Evolutionary conservation across 306 rosid species (phyloP).

Genomic region (Dalbergia cultrata): DNA sequence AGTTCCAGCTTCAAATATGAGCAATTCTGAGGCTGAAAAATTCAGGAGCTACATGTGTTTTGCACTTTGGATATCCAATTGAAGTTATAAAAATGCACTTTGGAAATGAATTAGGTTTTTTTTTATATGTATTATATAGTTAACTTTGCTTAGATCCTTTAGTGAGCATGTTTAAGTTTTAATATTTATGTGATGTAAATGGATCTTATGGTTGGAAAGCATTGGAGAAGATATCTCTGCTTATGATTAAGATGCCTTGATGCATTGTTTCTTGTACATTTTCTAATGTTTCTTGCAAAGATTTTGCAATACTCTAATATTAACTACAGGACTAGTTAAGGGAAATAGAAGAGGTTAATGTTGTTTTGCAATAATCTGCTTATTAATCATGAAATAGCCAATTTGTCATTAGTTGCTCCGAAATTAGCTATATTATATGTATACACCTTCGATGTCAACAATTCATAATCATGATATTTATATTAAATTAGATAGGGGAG

Average conservation of each 20-base stretch:
- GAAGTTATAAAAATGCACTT: slow-evolving; percentile 19
- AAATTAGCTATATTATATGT: too few species aligned
- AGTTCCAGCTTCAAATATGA: slow-evolving; percentile 27
- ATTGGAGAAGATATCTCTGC: background rate
- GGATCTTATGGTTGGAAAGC: slow-evolving; percentile 11
- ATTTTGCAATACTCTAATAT: too few species aligned
- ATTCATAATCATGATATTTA: too few species aligned
- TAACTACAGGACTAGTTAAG: too few species aligned
- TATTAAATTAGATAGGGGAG: too few species aligned
- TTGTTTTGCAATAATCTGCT: too few species aligned
- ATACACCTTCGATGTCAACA: too few species aligned
- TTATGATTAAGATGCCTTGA: slow-evolving; percentile 10
- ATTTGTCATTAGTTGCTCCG: too few species aligned
- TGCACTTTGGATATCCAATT: slow-evolving; percentile 23
- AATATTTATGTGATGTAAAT: slow-evolving; percentile 14
- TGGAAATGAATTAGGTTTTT: slow-evolving; percentile 10
- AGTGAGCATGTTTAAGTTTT: slow-evolving; percentile 16
- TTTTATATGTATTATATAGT: background rate
- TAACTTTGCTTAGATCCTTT: slow-evolving; percentile 2
- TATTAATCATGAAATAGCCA: too few species aligned
- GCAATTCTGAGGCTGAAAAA: slow-evolving; percentile 25
- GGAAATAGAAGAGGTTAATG: too few species aligned
- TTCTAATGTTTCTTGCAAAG: background rate
- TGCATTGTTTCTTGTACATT: background rate
- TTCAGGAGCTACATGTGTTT: slow-evolving; percentile 15